Percentiles rank a stretch among this genome's conserved stretches.
Evolutionary conservation across 305 asterid species (phyloP).

Genomic region (Fraxinus angustifolia): DNA sequence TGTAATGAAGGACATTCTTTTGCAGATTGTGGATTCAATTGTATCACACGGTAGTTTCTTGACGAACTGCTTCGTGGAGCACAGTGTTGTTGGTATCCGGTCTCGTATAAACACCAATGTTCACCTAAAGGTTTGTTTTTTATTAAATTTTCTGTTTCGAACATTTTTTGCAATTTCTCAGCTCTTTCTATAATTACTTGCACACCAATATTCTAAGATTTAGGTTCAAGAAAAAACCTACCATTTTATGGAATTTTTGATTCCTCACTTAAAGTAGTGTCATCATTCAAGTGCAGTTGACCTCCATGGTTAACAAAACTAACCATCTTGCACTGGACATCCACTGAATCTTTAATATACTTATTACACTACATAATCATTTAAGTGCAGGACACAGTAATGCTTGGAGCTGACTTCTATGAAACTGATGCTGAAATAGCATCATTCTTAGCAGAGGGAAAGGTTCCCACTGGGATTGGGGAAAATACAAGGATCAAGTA

Average conservation of each 20-base stretch:
- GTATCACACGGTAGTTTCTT: conserved; percentile 87
- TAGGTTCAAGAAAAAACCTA: not conserved
- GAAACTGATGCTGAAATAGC: conserved; percentile 81
- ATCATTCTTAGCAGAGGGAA: conserved; percentile 63
- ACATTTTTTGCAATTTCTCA: not conserved
- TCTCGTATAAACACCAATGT: conserved; percentile 79
- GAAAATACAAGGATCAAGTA: conserved; percentile 90
- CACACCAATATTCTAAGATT: not conserved
- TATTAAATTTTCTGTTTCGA: not conserved
- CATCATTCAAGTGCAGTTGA: not conserved
- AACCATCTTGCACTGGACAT: not conserved
- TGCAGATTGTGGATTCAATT: conserved; percentile 84
- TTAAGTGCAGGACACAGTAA: conserved; percentile 67
- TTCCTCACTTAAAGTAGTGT: not conserved
- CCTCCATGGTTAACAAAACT: not conserved
- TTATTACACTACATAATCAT: not conserved
- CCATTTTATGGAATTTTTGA: not conserved
- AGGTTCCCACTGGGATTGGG: conserved; percentile 87
- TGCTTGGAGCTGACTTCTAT: conserved; percentile 89
- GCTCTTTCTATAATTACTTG: not conserved
- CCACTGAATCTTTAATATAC: not conserved
- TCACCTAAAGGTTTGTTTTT: conserved; percentile 58
- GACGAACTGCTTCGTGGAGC: conserved; percentile 70
- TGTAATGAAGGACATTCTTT: conserved; percentile 19
- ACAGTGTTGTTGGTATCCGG: conserved; percentile 82